Evolutionary conservation across 768 basidiomycete species (phyloP), one percentile per base, ranked within the genome.

Genomic region (Tylopilus balloui): DNA sequence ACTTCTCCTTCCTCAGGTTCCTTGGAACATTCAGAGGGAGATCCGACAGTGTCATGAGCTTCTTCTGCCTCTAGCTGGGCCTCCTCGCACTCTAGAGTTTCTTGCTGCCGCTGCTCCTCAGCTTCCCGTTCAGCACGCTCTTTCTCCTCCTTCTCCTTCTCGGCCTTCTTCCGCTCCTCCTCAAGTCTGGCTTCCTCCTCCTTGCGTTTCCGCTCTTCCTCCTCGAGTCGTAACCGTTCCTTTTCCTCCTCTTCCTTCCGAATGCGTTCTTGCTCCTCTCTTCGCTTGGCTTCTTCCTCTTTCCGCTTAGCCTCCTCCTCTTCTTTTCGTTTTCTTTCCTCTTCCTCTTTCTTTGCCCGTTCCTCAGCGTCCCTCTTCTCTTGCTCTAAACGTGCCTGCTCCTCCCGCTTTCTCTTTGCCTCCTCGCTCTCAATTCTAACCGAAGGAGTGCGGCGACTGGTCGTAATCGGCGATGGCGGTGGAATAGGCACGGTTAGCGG

Each of bases 351-450:
- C 62, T 69, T 69, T 37, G 64, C 62, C 19, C 65, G 69, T 41
- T 69, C 66, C 57, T 70, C 67, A 7, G 61, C 65, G 6, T 73
- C 69, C 59, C 66, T 70, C 60, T 72, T 69, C 44, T 70, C 66
- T 46, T 69, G 60, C 52, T 71, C 66, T 56, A 68, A 58, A 42
- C 72, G 67, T 57, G 76, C 75, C 49, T 73, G 71, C 19, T 73
- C 75, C 48, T 54, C 76, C 11, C 76, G 68, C 64, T 73, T 74
- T 57, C 69, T 68, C 59, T 79, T 79, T 23, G 78, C 76, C 45
- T 80, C 77, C 60, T 74, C 74, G 14, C 71, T 81, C 71, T 90
- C 86, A 53, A 90, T 78, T 52, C 86, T 77, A 25, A 90, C 71
- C 9, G 68, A 62, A 20, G 62, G 45, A 8, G 65, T 54, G 28